Evolutionary conservation across 257 asterid genomes (phyloP), one percentile per base, ranked within the genome.

Genomic region (Eustoma russellianum): DNA sequence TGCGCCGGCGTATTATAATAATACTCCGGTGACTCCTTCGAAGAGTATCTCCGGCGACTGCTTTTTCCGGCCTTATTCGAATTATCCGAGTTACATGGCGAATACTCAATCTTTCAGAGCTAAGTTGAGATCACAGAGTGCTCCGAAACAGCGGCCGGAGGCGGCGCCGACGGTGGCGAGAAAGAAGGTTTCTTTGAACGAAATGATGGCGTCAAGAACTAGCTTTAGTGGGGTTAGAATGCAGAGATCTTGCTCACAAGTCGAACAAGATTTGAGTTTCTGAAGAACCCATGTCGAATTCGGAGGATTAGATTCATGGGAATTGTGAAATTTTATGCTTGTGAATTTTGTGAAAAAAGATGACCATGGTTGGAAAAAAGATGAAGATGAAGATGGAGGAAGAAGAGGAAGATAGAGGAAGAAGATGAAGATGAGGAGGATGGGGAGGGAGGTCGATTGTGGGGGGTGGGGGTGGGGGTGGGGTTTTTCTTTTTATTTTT

Each of bases 161-260:
- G 19, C 54, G 0, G 74, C 64, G 66, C 76, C 81, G 5, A n/a
- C n/a, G n/a, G n/a, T n/a, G n/a, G 17, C 55, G 0, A 90, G 76
- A 77, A 90, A 71, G 66, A 60, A 79, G 60, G 70, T 83, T 2
- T 83, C 94, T 15, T 74, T 90, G 65, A 64, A 74, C 14, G 92
- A 86, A 33, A 70, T 86, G 14, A 82, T 90, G 94, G 85, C 94
- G 13, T 78, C 96, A 33, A 82, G 96, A 58, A 76, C 72, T 33
- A 90, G 98, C 75, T 90, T 90, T 50, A 83, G 83, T 61, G 89
- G 96, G 15, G 85, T 90, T 60, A 78, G 93, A 70, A 86, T 86
- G 96, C 89, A 78, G 74, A 74, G 64, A 71, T 40, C 84, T 19
- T 70, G 82, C 66, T 45, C 89, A 63, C 81, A 79, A 74, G 93